Evolutionary conservation across 306 rosid species (phyloP).

Genomic region (Ormosia emarginata): DNA sequence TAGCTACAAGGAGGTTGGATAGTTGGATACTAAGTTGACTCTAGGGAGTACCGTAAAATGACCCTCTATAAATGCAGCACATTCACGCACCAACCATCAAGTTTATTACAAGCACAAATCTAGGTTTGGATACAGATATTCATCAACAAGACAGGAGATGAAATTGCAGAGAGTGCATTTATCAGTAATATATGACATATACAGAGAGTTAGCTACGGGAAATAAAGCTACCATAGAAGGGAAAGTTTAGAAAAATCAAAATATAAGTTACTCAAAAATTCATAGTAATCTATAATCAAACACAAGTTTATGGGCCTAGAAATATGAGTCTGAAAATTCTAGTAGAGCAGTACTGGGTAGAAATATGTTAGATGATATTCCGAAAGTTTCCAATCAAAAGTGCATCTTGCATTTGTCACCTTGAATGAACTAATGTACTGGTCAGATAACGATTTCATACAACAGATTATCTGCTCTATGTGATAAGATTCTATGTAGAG

Average conservation of each 20-base stretch:
- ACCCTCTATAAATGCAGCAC: neutral
- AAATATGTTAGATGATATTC: conserved; percentile 1
- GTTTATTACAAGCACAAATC: neutral
- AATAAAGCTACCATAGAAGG: neutral
- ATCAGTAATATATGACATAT: neutral
- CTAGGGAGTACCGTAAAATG: no score
- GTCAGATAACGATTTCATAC: neutral
- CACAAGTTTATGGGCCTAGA: neutral
- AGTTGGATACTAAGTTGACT: no score
- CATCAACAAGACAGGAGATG: neutral
- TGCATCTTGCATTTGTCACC: neutral
- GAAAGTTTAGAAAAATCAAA: neutral
- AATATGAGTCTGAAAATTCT: neutral
- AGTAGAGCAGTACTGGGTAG: neutral
- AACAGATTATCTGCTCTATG: neutral
- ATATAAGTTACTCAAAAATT: neutral
- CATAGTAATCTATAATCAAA: neutral
- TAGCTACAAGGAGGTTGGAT: no score
- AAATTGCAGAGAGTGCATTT: neutral
- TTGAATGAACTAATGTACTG: neutral
- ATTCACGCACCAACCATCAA: neutral
- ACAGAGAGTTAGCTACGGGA: neutral
- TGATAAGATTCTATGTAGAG: neutral
- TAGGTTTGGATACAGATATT: neutral
- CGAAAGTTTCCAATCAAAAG: neutral